phyloP scores from a whole-genome alignment of 2,329 filamentous ascomycete species.

The Zasmidium angulare region DNA sequence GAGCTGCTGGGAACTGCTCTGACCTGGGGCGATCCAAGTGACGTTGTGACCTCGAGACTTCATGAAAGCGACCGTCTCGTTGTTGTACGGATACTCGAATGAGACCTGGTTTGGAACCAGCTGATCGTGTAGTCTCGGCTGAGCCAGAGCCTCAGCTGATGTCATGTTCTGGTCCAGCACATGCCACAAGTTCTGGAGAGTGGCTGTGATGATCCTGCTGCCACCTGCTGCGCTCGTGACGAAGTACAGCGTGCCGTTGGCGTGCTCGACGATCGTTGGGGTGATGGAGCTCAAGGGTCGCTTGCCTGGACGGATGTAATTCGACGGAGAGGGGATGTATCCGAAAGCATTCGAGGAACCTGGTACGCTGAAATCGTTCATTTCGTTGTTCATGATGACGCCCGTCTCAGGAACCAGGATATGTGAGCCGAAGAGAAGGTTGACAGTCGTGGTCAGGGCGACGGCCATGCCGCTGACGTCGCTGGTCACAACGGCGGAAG shows the following conservation, averaged over 20 bases:
- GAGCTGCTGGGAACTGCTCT: slow-evolving; percentile 72
- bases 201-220: slow-evolving; percentile 76
- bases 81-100: slow-evolving; percentile 70
- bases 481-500: slow-evolving; percentile 69
- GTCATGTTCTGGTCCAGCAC: slow-evolving; percentile 66
- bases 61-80: slow-evolving; percentile 64
- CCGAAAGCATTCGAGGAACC: slow-evolving; percentile 76
- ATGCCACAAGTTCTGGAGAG: slow-evolving; percentile 71
- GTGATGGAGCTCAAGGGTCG: slow-evolving; percentile 80
- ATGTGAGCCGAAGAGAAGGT: slow-evolving; percentile 78
- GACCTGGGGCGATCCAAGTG: slow-evolving; percentile 62
- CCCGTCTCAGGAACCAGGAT: slow-evolving; percentile 80
- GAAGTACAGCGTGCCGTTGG: slow-evolving; percentile 65
- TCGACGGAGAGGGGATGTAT: slow-evolving; percentile 74
- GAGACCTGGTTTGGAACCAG: slow-evolving; percentile 67
- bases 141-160: slow-evolving; percentile 60
- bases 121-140: slow-evolving; percentile 78
- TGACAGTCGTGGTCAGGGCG: slow-evolving; percentile 82
- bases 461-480: slow-evolving; percentile 74
- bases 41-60: slow-evolving; percentile 67
- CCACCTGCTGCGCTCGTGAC: slow-evolving; percentile 76
- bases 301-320: slow-evolving; percentile 80
- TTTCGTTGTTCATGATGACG: slow-evolving; percentile 66
- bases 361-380: slow-evolving; percentile 82
- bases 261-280: slow-evolving; percentile 71